Evolutionary conservation across 495 filamentous ascomycete species (phyloP), one percentile per base, ranked within the genome.

Genomic region (Penicillium lagena): DNA sequence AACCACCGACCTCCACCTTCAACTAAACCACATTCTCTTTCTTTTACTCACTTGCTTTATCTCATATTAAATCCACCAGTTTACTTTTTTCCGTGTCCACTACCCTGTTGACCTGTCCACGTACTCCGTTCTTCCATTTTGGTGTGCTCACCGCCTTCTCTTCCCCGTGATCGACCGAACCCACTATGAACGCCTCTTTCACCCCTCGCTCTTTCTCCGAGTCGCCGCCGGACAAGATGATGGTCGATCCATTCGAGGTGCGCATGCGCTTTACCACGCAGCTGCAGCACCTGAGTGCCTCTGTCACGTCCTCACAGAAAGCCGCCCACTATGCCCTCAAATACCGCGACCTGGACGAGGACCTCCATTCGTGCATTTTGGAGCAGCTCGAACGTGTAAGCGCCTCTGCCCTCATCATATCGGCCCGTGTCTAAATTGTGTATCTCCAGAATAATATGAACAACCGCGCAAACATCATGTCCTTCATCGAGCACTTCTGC

Each of bases 381-480:
- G 93, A 99, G 67, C 90, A 96, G 65, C 75, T 99, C 4, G 93
- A 96, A 59, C 72, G 78, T 53, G 89, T 89, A 63, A 49, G 68
- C 56, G 39, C 28, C 9, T 12, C 27, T 32, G 32, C 39, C 17
- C 45, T 37, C 28, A 46, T 33, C 27, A 6, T 7, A 7, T 42
- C 12, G 30, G 33, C 5, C 30, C 43, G 7, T 42, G 9, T 22
- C 44, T 48, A n/a, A 42, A 7, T 7, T 8, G 40, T 4, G 4
- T 14, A 9, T 7, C 37, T n/a, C 2, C 22, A 91, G 79, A 94
- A 86, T 55, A 88, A 83, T 49, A 94, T 97, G 85, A 99, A 99
- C 68, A 95, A 82, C 37, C 76, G 91, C 36, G 94, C 95, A 29
- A 99, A 99, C 57, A 96, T 99, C 63, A 91, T 99, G 86, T 97